Conservation (phyloP, 2,329 filamentous ascomycete species). For the Rhinocladiella similis region DNA sequence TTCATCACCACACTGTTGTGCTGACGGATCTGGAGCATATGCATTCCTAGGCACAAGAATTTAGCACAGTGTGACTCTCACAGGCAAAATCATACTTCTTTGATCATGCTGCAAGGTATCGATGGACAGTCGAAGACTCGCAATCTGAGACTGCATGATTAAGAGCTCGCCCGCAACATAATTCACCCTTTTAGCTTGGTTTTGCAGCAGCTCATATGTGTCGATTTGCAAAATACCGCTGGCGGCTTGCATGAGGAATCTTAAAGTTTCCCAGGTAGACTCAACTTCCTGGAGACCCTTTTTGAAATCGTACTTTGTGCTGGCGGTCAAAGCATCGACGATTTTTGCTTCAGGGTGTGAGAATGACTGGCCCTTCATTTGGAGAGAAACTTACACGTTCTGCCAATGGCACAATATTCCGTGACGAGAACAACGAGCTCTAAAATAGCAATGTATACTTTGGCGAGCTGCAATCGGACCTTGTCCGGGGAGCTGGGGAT, state of each 20-base stretch:
- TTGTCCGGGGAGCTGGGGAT: neutral
- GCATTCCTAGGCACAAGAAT: neutral
- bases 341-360: slow-evolving; percentile 3
- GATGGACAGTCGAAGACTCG: neutral
- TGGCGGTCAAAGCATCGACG: slow-evolving; percentile 2
- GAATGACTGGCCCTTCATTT: neutral
- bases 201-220: slow-evolving; percentile 3
- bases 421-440: slow-evolving; percentile 5
- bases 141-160: neutral
- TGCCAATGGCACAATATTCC: slow-evolving; percentile 12
- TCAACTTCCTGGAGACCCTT: slow-evolving; percentile 6
- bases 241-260: slow-evolving; percentile 1
- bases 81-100: neutral
- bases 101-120: slow-evolving; percentile 3
- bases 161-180: slow-evolving; percentile 1
- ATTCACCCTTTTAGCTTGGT: slow-evolving; percentile 1
- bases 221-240: neutral
- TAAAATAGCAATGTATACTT: slow-evolving; percentile 1
- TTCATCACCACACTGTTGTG: neutral
- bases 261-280: neutral
- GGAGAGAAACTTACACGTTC: slow-evolving; percentile 2
- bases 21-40: too few relatives aligned
- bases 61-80: neutral
- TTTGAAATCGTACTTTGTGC: slow-evolving; percentile 10
- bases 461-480: slow-evolving; percentile 1